Conservation (phyloP, 768 basidiomycete genomes). For the Chalciporus piperatus region DNA sequence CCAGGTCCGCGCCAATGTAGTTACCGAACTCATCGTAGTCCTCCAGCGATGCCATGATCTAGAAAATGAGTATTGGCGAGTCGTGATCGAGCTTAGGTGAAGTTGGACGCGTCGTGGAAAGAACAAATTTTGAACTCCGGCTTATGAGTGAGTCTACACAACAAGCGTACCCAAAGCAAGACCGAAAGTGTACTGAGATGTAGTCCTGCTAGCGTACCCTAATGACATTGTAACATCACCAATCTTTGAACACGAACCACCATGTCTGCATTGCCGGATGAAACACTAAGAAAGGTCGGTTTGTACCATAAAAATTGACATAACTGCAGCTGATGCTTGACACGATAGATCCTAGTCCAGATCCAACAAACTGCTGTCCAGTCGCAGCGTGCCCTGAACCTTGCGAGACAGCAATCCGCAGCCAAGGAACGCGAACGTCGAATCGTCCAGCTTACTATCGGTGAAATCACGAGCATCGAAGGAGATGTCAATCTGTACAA, state of each 20-base stretch:
- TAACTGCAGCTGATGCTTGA: constrained; percentile 16
- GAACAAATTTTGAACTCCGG: constrained; percentile 36
- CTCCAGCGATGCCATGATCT: constrained; percentile 55
- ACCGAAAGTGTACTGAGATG: not conserved
- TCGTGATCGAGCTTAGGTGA: constrained; percentile 5
- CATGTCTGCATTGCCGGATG: constrained; percentile 68
- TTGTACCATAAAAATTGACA: not conserved
- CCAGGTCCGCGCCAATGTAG: constrained; percentile 94
- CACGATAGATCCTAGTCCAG: constrained; percentile 77
- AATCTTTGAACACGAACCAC: constrained; percentile 4
- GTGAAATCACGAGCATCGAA: constrained; percentile 71
- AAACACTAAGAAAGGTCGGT: constrained; percentile 75
- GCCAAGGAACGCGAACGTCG: constrained; percentile 87
- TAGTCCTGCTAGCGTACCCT: not conserved
- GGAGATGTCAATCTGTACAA: constrained; percentile 83
- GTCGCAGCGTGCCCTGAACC: constrained; percentile 74
- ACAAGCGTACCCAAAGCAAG: too few species aligned
- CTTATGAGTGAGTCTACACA: too few species aligned
- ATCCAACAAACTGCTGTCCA: constrained; percentile 89
- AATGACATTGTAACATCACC: constrained; percentile 14
- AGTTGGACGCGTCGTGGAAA: constrained; percentile 24
- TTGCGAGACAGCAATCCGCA: constrained; percentile 71
- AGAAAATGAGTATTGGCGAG: not conserved
- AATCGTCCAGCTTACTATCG: constrained; percentile 84
- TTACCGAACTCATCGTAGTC: constrained; percentile 96